A percentile compares a stretch with the other conserved stretches of the same genome.
Evolutionary conservation across 305 asterid species (phyloP).

Genomic region (Rubia occidens): DNA sequence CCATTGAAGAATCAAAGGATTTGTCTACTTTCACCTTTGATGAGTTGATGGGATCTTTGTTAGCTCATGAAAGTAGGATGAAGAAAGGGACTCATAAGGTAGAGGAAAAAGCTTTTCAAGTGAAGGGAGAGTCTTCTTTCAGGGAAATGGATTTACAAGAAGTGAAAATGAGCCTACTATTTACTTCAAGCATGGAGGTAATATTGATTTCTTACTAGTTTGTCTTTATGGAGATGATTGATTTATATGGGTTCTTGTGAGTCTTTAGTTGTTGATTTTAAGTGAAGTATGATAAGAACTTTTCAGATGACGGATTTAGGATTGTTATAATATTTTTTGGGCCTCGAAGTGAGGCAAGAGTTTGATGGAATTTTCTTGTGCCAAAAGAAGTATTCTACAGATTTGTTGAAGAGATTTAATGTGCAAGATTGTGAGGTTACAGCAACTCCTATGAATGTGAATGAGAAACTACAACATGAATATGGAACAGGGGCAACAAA

Average conservation of each 20-base stretch:
- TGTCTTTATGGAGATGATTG: not conserved
- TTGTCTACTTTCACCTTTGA: no score
- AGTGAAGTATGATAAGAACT: not conserved
- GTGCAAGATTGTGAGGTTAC: not conserved
- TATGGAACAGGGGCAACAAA: constrained; percentile 7
- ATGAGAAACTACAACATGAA: constrained; percentile 4
- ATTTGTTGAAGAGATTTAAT: not conserved
- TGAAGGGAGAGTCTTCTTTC: no score
- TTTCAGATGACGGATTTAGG: constrained; percentile 4
- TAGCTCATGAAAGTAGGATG: no score
- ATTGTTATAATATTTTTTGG: constrained; percentile 4
- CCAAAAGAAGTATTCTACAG: not conserved
- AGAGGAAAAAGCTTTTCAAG: no score
- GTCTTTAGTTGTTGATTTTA: no score
- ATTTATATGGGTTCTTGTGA: no score
- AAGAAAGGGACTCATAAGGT: no score
- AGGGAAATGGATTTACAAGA: not conserved
- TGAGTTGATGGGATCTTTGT: no score
- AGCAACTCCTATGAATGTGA: not conserved
- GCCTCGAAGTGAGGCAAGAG: not conserved
- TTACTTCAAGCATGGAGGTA: not conserved
- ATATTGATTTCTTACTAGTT: not conserved
- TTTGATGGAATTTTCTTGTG: not conserved
- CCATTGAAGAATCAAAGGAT: no score
- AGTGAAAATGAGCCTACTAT: not conserved